These are phyloP conservation scores for Elaeagnus macrophylla DNA, from an alignment of 306 rosid species.

Conservation along the genomic window DNA sequence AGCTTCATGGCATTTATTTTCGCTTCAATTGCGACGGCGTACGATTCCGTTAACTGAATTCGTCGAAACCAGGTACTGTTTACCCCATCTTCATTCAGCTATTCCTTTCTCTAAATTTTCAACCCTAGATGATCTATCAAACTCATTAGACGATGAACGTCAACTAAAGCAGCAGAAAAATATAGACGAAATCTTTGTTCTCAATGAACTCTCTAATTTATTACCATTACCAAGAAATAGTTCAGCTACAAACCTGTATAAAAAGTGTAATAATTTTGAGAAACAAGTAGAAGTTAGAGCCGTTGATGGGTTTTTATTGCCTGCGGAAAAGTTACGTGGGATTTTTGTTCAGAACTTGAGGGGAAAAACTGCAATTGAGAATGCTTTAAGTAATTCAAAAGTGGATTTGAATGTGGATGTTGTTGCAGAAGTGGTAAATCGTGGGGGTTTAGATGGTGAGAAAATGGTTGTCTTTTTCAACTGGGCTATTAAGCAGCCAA, in stretches of 20 bases:
- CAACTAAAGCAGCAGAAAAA: background rate
- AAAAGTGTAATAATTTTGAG: constrained; percentile 8
- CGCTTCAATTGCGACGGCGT: constrained; percentile 4
- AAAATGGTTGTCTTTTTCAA: constrained; percentile 62
- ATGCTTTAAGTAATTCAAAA: constrained; percentile 36
- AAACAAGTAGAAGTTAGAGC: constrained; percentile 14
- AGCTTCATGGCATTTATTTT: constrained; percentile 13
- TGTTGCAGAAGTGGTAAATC: constrained; percentile 38
- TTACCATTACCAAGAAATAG: constrained; percentile 21
- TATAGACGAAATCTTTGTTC: constrained; percentile 39
- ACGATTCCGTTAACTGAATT: background rate
- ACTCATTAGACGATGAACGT: background rate
- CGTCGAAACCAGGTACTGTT: constrained; percentile 13
- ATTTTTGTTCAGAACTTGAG: constrained; percentile 68
- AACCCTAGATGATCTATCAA: constrained; percentile 20
- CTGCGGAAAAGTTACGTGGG: constrained; percentile 71
- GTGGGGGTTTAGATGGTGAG: constrained; percentile 59
- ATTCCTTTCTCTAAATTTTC: constrained; percentile 23
- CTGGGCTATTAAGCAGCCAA: constrained; percentile 65
- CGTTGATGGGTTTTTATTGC: constrained; percentile 50
- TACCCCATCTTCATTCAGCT: constrained; percentile 10
- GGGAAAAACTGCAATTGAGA: constrained; percentile 55
- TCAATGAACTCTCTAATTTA: constrained; percentile 41
- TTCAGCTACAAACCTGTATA: background rate
- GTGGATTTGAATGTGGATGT: constrained; percentile 41